phyloP scores from a whole-genome alignment of 139 green algal genomes.

The Eudorina sp. region DNA sequence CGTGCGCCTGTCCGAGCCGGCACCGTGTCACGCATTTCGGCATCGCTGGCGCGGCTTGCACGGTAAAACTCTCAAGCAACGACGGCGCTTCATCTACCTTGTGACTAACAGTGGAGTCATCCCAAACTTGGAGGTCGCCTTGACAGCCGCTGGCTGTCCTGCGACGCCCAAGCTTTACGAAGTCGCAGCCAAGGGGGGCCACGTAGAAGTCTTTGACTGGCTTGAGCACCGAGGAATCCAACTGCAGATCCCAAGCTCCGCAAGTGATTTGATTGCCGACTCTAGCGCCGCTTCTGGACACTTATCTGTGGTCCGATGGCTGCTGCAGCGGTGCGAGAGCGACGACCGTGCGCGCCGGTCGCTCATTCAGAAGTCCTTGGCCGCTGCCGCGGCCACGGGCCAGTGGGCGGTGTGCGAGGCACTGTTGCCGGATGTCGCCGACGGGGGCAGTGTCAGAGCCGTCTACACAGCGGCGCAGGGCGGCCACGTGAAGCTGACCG shows the following conservation, averaged over 20 bases:
- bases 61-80: too few species aligned
- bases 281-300: too few species aligned
- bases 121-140: not conserved
- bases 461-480: not conserved
- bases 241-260: too few species aligned
- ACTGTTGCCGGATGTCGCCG: not conserved
- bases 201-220: not conserved
- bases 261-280: too few species aligned
- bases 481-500: not conserved
- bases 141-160: not conserved
- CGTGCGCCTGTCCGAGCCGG: not conserved
- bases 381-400: too few species aligned
- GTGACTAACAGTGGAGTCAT: not conserved
- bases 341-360: not conserved
- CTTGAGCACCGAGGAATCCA: too few species aligned
- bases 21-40: not conserved
- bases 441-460: not conserved
- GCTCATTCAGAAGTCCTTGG: too few species aligned
- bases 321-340: too few species aligned
- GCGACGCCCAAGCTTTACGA: not conserved
- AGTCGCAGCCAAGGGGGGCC: not conserved
- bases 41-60: not conserved
- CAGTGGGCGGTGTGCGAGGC: not conserved
- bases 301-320: too few species aligned
- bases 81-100: not conserved